These are phyloP conservation scores for Candida alai DNA, from an alignment of 805 yeast species.

Conservation along the genomic window DNA sequence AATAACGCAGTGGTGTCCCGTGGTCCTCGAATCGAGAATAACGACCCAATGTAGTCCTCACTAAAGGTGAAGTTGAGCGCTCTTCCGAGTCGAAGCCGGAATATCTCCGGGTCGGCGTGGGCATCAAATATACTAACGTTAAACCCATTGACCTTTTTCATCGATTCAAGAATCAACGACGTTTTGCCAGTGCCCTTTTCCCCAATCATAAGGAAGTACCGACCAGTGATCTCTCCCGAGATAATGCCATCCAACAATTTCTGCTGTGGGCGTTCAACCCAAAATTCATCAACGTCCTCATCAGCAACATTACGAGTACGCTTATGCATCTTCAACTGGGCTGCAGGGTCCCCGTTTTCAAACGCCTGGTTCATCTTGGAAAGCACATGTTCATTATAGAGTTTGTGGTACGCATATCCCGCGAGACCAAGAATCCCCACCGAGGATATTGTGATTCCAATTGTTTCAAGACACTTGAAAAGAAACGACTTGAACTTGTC, in stretches of 20 bases:
- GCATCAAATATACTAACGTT: conserved; percentile 75
- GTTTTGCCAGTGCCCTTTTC: conserved; percentile 88
- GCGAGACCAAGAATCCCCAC: conserved; percentile 65
- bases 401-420: conserved; percentile 65
- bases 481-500: conserved; percentile 21
- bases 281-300: conserved; percentile 19
- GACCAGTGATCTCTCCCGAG: conserved; percentile 58
- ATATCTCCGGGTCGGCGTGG: conserved; percentile 81
- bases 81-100: conserved; percentile 69
- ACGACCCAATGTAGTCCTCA: conserved; percentile 80
- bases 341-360: conserved; percentile 62
- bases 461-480: conserved; percentile 57
- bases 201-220: conserved; percentile 71
- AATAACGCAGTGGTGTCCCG: conserved; percentile 78
- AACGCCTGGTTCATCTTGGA: conserved; percentile 65
- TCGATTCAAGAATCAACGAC: conserved; percentile 66
- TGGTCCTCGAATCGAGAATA: conserved; percentile 79
- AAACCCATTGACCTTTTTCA: conserved; percentile 57
- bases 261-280: conserved; percentile 76
- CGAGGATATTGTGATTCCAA: conserved; percentile 68
- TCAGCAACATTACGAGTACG: conserved; percentile 23
- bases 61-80: conserved; percentile 70
- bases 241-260: conserved; percentile 59
- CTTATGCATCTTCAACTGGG: conserved; percentile 54
- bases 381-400: conserved; percentile 56